These are phyloP conservation scores for Chionographis japonica DNA, from an alignment of 106 monocot genomes.

Conservation along the genomic window DNA sequence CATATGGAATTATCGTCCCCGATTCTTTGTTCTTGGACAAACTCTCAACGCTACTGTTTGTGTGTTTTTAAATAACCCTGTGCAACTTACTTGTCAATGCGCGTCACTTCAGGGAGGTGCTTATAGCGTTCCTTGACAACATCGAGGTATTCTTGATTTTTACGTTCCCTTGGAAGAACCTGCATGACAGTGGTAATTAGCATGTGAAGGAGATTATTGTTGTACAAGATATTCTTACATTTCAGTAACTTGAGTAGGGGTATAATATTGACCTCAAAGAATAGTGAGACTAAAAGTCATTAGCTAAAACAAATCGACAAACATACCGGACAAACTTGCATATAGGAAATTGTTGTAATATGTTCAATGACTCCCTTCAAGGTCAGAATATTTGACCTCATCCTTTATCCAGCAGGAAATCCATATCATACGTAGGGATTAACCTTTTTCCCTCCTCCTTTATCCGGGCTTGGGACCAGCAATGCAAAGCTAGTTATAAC, in stretches of 20 bases:
- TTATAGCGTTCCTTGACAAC: conserved; percentile 86
- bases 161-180: conserved; percentile 92
- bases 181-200: conserved; percentile 23
- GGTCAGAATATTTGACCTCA: no score
- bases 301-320: neutral
- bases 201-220: neutral
- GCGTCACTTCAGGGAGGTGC: conserved; percentile 94
- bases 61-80: neutral
- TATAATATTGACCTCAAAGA: neutral
- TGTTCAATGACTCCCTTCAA: no score
- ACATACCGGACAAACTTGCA: no score
- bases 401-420: no score
- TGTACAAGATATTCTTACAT: neutral
- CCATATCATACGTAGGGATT: no score
- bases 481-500: no score
- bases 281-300: neutral
- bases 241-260: neutral
- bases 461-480: no score
- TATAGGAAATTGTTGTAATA: no score
- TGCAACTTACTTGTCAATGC: conserved; percentile 70
- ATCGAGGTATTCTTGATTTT: conserved; percentile 80
- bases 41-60: neutral
- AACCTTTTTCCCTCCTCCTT: no score
- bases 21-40: neutral
- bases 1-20: neutral